Evolutionary conservation across 148 eudicot species (phyloP).

Genomic region (Talinum fruticosum): DNA sequence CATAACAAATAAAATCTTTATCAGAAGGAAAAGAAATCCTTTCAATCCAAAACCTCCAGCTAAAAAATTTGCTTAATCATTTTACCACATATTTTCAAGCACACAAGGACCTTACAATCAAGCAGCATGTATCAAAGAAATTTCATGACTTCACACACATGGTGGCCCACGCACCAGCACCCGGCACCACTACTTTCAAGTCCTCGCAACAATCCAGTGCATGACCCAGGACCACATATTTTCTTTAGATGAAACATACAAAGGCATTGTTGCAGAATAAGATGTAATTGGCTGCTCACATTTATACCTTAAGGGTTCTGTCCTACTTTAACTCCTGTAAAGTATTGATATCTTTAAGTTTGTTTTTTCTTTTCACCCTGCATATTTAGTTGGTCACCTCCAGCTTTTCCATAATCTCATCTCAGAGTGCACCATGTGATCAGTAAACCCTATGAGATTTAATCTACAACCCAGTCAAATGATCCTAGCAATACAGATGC

Average conservation of each 20-base stretch:
- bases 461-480: not conserved
- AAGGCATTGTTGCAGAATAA: not conserved
- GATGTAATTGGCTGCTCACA: not conserved
- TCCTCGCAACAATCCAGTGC: not conserved
- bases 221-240: not conserved
- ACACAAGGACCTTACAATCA: not conserved
- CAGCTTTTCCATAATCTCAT: not conserved
- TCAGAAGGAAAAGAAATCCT: slow-evolving; percentile 15
- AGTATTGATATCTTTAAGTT: not conserved
- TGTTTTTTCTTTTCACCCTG: not conserved
- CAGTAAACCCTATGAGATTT: not conserved
- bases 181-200: not conserved
- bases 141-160: not conserved
- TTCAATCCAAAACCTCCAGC: no score
- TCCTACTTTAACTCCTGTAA: not conserved
- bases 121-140: not conserved
- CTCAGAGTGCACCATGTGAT: not conserved
- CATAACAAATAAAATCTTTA: slow-evolving; percentile 25
- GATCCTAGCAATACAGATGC: not conserved
- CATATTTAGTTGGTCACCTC: not conserved
- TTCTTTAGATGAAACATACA: not conserved
- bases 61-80: not conserved
- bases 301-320: not conserved
- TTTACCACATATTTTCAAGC: not conserved
- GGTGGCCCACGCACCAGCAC: not conserved